A percentile compares a stretch with the other conserved stretches of the same genome.
Conservation (phyloP, 164 flowering plant genomes). For the Buxus sempervirens region DNA sequence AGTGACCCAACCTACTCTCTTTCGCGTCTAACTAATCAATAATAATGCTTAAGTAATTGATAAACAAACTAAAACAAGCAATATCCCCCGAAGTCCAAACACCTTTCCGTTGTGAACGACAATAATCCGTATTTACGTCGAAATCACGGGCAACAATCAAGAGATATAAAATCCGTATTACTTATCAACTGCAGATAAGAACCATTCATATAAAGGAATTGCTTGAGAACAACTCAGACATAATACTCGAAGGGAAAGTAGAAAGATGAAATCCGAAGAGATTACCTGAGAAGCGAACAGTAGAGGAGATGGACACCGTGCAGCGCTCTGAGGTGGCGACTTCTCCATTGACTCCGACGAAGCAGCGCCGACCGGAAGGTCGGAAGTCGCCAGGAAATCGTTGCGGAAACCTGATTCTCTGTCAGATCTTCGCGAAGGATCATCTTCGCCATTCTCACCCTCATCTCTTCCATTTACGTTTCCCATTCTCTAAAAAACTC, state of each 20-base stretch:
- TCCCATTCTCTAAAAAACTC: constrained; percentile 40
- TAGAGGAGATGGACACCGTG: constrained; percentile 55
- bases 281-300: constrained; percentile 74
- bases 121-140: too few species aligned
- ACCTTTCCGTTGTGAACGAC: too few species aligned
- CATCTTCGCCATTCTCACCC: constrained; percentile 27
- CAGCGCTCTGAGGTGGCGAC: constrained; percentile 57
- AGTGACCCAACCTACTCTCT: too few species aligned
- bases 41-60: too few species aligned
- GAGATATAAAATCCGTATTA: too few species aligned
- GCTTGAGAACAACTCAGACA: too few species aligned
- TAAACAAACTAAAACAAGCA: too few species aligned
- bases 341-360: constrained; percentile 48
- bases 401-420: constrained; percentile 18
- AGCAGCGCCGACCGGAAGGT: constrained; percentile 24
- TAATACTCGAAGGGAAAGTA: neutral
- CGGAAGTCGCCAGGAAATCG: constrained; percentile 13
- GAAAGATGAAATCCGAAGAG: neutral
- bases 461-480: constrained; percentile 69
- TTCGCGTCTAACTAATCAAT: too few species aligned
- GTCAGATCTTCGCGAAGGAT: constrained; percentile 27
- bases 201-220: neutral
- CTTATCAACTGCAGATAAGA: neutral
- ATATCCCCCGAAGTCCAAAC: too few species aligned
- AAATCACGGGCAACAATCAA: too few species aligned